These are phyloP conservation scores for Mycena sp. DNA, from an alignment of 1,284 basidiomycete species.

Conservation along the genomic window DNA sequence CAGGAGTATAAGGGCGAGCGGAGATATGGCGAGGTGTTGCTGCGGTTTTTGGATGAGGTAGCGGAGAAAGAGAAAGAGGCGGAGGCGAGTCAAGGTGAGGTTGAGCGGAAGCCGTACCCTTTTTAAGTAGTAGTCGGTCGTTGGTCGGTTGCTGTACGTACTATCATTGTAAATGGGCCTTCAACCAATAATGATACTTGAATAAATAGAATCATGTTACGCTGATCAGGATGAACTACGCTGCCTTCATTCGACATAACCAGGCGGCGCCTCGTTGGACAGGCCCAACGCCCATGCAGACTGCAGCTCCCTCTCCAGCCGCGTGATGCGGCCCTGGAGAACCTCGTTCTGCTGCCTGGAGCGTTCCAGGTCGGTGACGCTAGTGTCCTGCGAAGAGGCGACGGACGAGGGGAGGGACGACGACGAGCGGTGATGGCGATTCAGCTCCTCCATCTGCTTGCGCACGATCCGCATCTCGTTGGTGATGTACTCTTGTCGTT, in stretches of 20 bases:
- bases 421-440: not conserved
- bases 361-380: conserved; percentile 4
- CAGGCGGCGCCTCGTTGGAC: conserved; percentile 22
- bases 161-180: not conserved
- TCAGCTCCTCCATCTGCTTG: conserved; percentile 20
- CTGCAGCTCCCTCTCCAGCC: conserved; percentile 19
- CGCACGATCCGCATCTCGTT: conserved; percentile 20
- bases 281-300: conserved; percentile 20
- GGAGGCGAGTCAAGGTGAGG: not conserved
- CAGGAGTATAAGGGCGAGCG: conserved; percentile 67
- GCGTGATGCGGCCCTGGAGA: conserved; percentile 15
- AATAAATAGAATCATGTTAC: not conserved
- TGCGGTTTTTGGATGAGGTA: conserved; percentile 24
- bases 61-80: conserved; percentile 2
- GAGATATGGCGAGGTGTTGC: conserved; percentile 49
- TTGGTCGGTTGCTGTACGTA: not conserved
- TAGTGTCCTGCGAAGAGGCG: not conserved
- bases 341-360: conserved; percentile 16
- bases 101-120: conserved; percentile 19
- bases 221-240: not conserved
- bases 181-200: not conserved
- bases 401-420: not conserved
- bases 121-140: not conserved
- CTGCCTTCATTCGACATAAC: conserved; percentile 10
- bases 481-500: conserved; percentile 18